Evolutionary conservation across 176 grass and related monocot genomes (phyloP), one percentile per base, ranked within the genome.

Genomic region (Oryza meyeriana): DNA sequence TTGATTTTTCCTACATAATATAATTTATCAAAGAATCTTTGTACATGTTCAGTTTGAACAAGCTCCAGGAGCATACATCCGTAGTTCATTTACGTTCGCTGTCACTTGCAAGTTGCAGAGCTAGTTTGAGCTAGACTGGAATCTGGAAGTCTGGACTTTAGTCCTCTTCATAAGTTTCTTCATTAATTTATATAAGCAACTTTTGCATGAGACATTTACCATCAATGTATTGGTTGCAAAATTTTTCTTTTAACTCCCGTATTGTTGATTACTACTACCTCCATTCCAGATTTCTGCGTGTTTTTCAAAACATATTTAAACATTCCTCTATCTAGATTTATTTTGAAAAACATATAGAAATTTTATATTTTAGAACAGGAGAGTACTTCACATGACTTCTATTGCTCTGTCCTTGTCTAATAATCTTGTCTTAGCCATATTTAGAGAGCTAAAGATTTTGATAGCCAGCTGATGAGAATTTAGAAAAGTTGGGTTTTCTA

Each of bases 121-220:
- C 16, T 18, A 27, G 66, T 22, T 22, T 68, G 33, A 6, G 66
- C 18, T 38, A 22, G 11, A 10, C 64, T 34, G 34, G 22, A 48
- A 41, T 4, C 64, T 34, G 34, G 22, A 48, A 41, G 1, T 47
- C 45, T 17, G 14, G 45, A 48, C 32, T 30, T 18, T 12, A 79
- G 18, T 34, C 34, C 10, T 36, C 33, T 16, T 48, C 12, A 24
- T 16, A 63, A 63, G 25, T 11, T 34, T 18, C 22, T 59, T 59
- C 55, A 25, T 24, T 18, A 6, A 44, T 16, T 41, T 20, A 20
- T 16, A 24, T 34, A 79, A 13, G 20, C 28, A 24, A 20, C 40
- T 79, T 78, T 12, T 26, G 75, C 58, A 77, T 31, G 29, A 78
- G 64, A 17, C 76, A 70, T 27, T 39, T 70, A 13, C 47, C 50